Evolutionary conservation across 2,329 filamentous ascomycete genomes (phyloP).

Genomic region (Rasamsonia emersonii): DNA sequence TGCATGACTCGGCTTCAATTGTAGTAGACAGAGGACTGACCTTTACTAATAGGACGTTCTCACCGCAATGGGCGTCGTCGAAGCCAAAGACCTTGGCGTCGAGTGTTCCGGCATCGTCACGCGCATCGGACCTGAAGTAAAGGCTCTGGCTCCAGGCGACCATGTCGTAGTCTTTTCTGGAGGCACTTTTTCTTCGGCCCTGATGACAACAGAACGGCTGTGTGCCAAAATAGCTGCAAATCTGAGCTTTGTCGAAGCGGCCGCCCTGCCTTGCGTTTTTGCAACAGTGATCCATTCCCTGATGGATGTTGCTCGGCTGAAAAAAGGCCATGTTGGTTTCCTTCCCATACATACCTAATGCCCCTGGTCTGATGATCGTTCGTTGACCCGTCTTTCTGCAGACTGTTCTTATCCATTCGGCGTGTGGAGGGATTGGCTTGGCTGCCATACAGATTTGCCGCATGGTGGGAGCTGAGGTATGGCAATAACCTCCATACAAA

Average conservation of each 20-base stretch:
- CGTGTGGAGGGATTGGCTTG: slow-evolving; percentile 21
- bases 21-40: not conserved
- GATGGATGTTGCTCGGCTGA: slow-evolving; percentile 9
- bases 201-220: not conserved
- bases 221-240: slow-evolving; percentile 47
- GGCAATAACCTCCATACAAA: not conserved
- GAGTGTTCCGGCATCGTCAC: slow-evolving; percentile 17
- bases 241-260: slow-evolving; percentile 42
- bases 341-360: not conserved
- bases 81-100: slow-evolving; percentile 9
- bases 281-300: slow-evolving; percentile 12
- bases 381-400: slow-evolving; percentile 7
- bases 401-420: slow-evolving; percentile 27
- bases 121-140: slow-evolving; percentile 13
- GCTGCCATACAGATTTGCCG: slow-evolving; percentile 22
- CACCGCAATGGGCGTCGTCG: slow-evolving; percentile 10
- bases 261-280: slow-evolving; percentile 43
- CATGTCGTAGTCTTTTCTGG: slow-evolving; percentile 10
- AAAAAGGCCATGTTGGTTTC: slow-evolving; percentile 10
- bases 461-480: slow-evolving; percentile 20
- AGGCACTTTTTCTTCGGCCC: not conserved
- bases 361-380: not conserved
- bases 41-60: slow-evolving; percentile 12
- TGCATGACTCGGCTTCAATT: not conserved
- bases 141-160: slow-evolving; percentile 14